Base-by-base conservation (phyloP, 352 stramenopile species). In the Pythium phragmiticola region DNA sequence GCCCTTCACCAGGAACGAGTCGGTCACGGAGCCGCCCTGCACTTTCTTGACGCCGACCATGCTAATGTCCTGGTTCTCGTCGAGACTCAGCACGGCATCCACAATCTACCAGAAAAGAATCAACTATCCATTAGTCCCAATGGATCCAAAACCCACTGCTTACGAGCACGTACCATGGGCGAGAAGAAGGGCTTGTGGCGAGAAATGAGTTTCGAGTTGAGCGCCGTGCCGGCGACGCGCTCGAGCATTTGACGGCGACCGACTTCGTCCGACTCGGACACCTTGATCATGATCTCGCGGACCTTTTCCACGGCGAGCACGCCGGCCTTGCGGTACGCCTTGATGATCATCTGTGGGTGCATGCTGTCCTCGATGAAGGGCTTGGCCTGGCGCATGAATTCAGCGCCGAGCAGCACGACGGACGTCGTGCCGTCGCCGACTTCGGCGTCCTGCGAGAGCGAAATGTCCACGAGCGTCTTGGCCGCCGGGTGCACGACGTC, bases 191-290 rank as follows among this genome's bases (percentile, higher is more conserved):
- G 76, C 79, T 99, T 98, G 78, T 99, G 95, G 34, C 81, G 84
- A 33, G 92, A 89, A 70, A 99, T 99, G 23, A 99, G 83, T 89
- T 99, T 99, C 41, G 94, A 99, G 83, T 99, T 99, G 42, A 99
- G 83, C 43, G 97, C 96, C 13, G 97, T 99, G 43, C 89, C 92
- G 19, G 94, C 96, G 47, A 96, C 92, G 36, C 49, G 49, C 49
- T 50, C 45, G 21, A 50, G 45, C 45, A 50, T 92, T 65, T 95
- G 76, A 47, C 86, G 85, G 57, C 82, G 78, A 5, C 81, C 84
- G n/a, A 89, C 74, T 36, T 83, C 73, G 57, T 96, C 78, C 53
- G 85, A 87, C 4, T 95, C 84, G 17, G 84, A 78, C 51, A 97
- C 77, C 45, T 80, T 89, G 45, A 97, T 76, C 70, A 91, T 68